A percentile compares a stretch with the other conserved stretches of the same genome.
These are phyloP conservation scores for Trichoderma reesei DNA, from an alignment of 495 filamentous ascomycete genomes.

Conservation along the genomic window DNA sequence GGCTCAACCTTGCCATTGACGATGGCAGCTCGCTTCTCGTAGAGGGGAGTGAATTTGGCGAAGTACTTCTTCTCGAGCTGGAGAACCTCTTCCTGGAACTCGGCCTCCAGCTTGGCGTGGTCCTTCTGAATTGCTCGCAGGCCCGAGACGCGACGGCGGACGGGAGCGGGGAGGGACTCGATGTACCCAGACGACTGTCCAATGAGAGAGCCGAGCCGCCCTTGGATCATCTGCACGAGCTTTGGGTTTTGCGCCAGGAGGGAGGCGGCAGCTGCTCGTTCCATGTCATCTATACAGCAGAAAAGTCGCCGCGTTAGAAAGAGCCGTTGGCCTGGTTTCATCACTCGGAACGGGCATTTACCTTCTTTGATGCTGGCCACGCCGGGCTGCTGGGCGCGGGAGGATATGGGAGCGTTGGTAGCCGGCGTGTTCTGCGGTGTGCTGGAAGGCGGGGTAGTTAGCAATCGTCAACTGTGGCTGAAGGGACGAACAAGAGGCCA, in stretches of 20 bases:
- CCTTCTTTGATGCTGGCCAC: constrained; percentile 97
- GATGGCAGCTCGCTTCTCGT: constrained; percentile 88
- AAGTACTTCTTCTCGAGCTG: constrained; percentile 99
- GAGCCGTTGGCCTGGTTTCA: not conserved
- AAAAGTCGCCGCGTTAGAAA: constrained; percentile 10
- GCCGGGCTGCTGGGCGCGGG: constrained; percentile 90
- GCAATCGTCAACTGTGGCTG: constrained; percentile 10
- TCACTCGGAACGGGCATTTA: constrained; percentile 35
- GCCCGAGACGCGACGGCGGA: constrained; percentile 87
- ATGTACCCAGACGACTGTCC: constrained; percentile 96
- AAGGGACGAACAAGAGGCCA: not conserved
- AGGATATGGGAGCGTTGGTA: constrained; percentile 92
- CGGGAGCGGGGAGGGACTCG: constrained; percentile 78
- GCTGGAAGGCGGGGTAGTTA: constrained; percentile 37
- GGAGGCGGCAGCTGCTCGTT: constrained; percentile 75
- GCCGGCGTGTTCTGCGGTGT: constrained; percentile 96
- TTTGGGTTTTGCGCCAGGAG: constrained; percentile 91
- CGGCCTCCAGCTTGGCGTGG: constrained; percentile 92
- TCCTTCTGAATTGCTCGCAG: constrained; percentile 98
- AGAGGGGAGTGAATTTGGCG: constrained; percentile 93
- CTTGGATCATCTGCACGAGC: constrained; percentile 93
- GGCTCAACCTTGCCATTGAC: constrained; percentile 85
- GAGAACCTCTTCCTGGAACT: constrained; percentile 96
- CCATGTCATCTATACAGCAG: constrained; percentile 64
- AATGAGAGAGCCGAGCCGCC: constrained; percentile 85